Conservation (phyloP, 2,329 filamentous ascomycete genomes). For the Fusarium fracticaudum region DNA sequence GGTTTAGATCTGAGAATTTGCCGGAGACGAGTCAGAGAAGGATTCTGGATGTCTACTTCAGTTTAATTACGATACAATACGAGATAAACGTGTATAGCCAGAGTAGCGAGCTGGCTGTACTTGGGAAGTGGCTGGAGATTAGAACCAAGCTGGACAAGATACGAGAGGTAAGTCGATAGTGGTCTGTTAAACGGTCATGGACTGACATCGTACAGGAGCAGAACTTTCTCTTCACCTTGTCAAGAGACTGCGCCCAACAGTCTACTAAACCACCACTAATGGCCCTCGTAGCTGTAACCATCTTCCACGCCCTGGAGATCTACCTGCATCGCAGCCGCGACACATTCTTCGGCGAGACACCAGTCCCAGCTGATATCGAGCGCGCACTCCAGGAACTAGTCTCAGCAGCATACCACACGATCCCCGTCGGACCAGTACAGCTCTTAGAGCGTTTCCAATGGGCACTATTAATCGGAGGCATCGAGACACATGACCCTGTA, state of each 20-base stretch:
- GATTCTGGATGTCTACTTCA: conserved; percentile 1
- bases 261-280: background rate
- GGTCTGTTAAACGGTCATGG: accelerated
- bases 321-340: background rate
- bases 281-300: background rate
- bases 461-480: conserved; percentile 24
- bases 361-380: background rate
- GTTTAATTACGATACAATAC: background rate
- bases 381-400: background rate
- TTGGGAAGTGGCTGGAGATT: background rate
- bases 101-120: background rate
- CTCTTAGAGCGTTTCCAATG: conserved; percentile 6
- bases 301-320: conserved; percentile 3
- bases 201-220: background rate
- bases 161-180: background rate
- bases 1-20: background rate
- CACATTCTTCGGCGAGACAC: background rate
- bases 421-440: background rate
- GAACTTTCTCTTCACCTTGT: background rate
- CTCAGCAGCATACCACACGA: conserved; percentile 1
- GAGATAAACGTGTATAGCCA: conserved; percentile 15
- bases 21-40: background rate
- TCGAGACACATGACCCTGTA: conserved; percentile 31
- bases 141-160: background rate
- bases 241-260: background rate